Base-by-base conservation (phyloP, 805 yeast genomes). In the Teunomyces lycoperdinae region DNA sequence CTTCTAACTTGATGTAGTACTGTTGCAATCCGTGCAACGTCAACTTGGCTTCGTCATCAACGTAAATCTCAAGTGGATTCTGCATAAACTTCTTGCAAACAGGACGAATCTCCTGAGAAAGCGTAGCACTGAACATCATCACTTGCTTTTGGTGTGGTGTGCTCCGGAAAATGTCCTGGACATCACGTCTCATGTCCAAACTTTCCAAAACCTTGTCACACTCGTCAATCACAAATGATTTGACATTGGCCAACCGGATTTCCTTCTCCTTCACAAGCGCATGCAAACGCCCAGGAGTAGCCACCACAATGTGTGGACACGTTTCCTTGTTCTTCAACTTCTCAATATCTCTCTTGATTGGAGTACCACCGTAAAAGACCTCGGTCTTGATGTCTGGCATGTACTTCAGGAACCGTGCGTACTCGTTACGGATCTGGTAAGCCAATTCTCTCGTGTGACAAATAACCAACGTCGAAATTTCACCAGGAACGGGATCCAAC, bases 361-460 rank as follows among this genome's bases (percentile, higher is more conserved):
- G 85, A 50, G 88, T 83, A 77, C 99, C 99, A 70, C 98, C 99
- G 73, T 88, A 94, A 71, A 92, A 90, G 49, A 94, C 99, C 56
- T 91, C 94, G 50, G 99, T 94, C 70, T 84, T 86, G 48, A 94
- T 97, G 59, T 92, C 97, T 54, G 98, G 98, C 90, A 92, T 87
- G 74, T 92, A 92, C 79, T 94, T 94, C 62, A 97, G 89, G 78
- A 92, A 92, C 76, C 99, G 86, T 58, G 94, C 85, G 68, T 92
- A 92, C 77, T 92, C 99, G 70, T 94, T 92, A 73, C 90, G 87
- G 71, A 92, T 94, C 77, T 92, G 99, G 76, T 90, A 92, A 32
- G 99, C 99, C 76, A 92, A 80, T 77, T 92, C 99, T 79, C 99
- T 89, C 52, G 99, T 95, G 76, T 94, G 97, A 77, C 98, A 94